Conservation (phyloP, 208 protist genomes). For the Herpetomonas samuelpessoai region DNA sequence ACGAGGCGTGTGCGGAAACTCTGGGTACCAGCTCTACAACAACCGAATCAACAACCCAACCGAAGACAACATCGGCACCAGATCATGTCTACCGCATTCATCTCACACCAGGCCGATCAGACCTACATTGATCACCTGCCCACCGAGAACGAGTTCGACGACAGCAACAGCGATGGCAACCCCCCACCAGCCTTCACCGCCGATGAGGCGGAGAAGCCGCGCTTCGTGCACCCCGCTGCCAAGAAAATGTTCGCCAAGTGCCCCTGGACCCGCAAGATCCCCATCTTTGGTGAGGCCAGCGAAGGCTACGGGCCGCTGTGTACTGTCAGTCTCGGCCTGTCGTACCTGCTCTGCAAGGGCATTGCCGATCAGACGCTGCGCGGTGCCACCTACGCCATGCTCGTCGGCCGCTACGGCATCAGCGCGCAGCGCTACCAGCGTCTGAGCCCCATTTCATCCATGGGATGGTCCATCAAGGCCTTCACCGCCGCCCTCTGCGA, state of each 20-base stretch:
- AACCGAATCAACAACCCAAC: too few species aligned
- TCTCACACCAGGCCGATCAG: too few species aligned
- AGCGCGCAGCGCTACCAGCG: conserved; percentile 38
- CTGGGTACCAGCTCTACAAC: too few species aligned
- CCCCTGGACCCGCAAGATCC: conserved; percentile 27
- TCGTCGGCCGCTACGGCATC: conserved; percentile 35
- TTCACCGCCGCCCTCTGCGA: conserved; percentile 62
- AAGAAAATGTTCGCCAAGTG: conserved; percentile 20
- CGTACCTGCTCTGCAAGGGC: conserved; percentile 54
- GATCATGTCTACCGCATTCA: too few species aligned
- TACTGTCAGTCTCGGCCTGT: conserved; percentile 29
- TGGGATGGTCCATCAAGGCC: conserved; percentile 73
- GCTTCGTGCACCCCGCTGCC: neutral
- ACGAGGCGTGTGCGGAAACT: too few species aligned
- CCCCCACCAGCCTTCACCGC: neutral
- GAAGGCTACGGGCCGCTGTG: conserved; percentile 36
- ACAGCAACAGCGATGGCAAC: neutral
- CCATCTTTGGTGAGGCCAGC: conserved; percentile 39
- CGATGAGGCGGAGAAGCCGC: neutral
- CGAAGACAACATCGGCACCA: too few species aligned
- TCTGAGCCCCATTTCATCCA: conserved; percentile 23
- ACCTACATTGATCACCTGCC: conserved; percentile 1
- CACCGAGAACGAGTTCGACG: neutral
- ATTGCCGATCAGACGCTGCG: too few species aligned
- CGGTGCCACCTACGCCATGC: conserved; percentile 37